Evolutionary conservation across 2,329 filamentous ascomycete species (phyloP).

Genomic region (Alternaria metachromatica): DNA sequence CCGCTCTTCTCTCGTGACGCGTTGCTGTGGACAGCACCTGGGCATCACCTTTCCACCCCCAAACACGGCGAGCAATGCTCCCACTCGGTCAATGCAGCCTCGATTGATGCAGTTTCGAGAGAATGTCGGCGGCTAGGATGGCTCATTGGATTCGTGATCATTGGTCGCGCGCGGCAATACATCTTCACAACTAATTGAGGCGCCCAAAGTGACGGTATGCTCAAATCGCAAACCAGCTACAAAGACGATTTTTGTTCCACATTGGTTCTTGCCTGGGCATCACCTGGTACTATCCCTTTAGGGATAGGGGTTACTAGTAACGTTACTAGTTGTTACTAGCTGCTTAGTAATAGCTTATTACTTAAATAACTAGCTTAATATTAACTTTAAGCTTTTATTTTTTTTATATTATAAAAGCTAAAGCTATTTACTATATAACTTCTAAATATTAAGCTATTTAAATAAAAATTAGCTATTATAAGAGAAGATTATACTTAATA

Average conservation of each 20-base stretch:
- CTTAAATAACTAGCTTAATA: too few relatives aligned
- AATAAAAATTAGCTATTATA: too few relatives aligned
- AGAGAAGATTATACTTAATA: too few relatives aligned
- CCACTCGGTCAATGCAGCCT: neutral
- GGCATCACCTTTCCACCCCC: neutral
- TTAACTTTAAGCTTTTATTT: too few relatives aligned
- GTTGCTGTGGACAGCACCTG: neutral
- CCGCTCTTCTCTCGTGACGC: slow-evolving; percentile 5
- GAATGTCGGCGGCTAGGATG: neutral
- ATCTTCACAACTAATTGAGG: neutral
- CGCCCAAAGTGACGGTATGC: neutral
- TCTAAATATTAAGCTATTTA: too few relatives aligned
- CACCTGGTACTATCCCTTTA: neutral
- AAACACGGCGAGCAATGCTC: neutral
- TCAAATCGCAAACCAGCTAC: neutral
- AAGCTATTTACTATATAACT: too few relatives aligned
- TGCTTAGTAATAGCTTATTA: too few relatives aligned
- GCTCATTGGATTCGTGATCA: neutral
- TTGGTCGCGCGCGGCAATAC: neutral
- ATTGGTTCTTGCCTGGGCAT: slow-evolving; percentile 1
- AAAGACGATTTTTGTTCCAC: neutral
- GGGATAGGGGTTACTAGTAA: too few relatives aligned
- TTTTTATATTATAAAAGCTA: too few relatives aligned
- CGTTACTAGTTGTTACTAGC: too few relatives aligned
- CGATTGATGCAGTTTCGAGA: neutral